These are phyloP conservation scores for Tolypocladium endophyticum DNA, from an alignment of 2,329 filamentous ascomycete genomes.

Conservation along the genomic window DNA sequence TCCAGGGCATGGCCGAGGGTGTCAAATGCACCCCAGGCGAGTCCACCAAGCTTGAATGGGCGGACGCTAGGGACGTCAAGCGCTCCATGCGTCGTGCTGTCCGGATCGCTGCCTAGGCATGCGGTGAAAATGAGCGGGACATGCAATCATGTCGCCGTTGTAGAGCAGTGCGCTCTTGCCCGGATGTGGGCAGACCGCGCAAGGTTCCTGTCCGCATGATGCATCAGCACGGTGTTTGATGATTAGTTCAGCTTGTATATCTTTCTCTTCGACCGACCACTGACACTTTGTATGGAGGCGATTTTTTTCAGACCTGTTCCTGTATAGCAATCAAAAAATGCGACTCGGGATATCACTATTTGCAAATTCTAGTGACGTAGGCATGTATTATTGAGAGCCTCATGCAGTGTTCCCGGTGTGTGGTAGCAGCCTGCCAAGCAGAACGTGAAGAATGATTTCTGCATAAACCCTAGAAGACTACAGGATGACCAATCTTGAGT, in stretches of 20 bases:
- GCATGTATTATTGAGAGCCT: background rate
- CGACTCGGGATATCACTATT: background rate
- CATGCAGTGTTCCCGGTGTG: background rate
- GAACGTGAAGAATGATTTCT: too few species aligned
- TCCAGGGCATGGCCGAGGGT: slow-evolving; percentile 31
- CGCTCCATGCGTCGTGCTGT: slow-evolving; percentile 16
- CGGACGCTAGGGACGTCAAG: slow-evolving; percentile 5
- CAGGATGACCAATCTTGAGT: too few species aligned
- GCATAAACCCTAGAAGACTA: too few species aligned
- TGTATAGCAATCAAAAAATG: background rate
- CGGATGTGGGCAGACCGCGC: background rate
- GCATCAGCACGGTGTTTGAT: background rate
- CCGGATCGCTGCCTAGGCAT: slow-evolving; percentile 8
- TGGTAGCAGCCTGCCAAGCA: too few species aligned
- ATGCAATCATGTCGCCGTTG: background rate
- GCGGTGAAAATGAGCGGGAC: background rate
- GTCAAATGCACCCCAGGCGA: slow-evolving; percentile 33
- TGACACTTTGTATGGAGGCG: background rate
- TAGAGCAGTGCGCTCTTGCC: background rate
- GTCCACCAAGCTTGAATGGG: slow-evolving; percentile 21
- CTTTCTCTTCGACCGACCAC: background rate
- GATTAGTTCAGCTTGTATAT: background rate
- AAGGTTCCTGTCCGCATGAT: background rate
- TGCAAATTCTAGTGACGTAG: background rate
- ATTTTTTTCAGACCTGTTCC: background rate